Percentiles rank a stretch among this genome's conserved stretches.
Conservation (phyloP, 2,329 filamentous ascomycete species). For the Apiospora phragmitis region DNA sequence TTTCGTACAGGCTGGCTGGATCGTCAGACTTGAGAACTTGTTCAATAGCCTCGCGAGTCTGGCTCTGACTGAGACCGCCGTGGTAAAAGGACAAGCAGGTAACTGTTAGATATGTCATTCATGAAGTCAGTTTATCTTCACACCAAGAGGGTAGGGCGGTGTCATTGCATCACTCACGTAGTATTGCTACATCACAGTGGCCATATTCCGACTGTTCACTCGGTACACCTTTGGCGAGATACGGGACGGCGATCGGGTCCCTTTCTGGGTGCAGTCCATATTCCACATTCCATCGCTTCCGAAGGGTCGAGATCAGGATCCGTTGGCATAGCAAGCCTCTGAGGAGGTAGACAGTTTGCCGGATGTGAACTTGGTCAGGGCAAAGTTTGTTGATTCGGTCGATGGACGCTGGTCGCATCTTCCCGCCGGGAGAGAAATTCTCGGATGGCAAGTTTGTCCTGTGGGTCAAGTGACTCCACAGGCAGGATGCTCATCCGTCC, state of each 20-base stretch:
- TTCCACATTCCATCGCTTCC: slow-evolving; percentile 67
- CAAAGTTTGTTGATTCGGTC: slow-evolving; percentile 31
- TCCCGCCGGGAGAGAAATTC: slow-evolving; percentile 28
- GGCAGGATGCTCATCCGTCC: slow-evolving; percentile 33
- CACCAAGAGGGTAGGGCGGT: neutral
- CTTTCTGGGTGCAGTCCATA: slow-evolving; percentile 59
- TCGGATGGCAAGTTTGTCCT: slow-evolving; percentile 28
- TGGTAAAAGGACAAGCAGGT: slow-evolving; percentile 71
- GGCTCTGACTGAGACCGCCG: slow-evolving; percentile 48
- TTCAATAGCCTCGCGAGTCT: slow-evolving; percentile 51
- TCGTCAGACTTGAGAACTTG: slow-evolving; percentile 57
- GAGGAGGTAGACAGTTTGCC: slow-evolving; percentile 51
- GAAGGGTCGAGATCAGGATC: slow-evolving; percentile 59
- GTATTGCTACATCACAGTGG: slow-evolving; percentile 48
- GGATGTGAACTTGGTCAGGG: slow-evolving; percentile 33
- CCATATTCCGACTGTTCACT: slow-evolving; percentile 64
- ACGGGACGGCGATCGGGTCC: slow-evolving; percentile 66
- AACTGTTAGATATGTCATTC: slow-evolving; percentile 31
- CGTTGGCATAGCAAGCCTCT: slow-evolving; percentile 63
- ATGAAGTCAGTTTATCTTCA: slow-evolving; percentile 47
- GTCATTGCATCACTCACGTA: neutral
- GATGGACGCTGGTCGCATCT: slow-evolving; percentile 21
- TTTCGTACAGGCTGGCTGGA: slow-evolving; percentile 55
- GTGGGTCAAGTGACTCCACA: slow-evolving; percentile 28
- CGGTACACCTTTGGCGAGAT: slow-evolving; percentile 64